Conservation (phyloP, 257 asterid genomes). For the Nyctanthes arbortristis region DNA sequence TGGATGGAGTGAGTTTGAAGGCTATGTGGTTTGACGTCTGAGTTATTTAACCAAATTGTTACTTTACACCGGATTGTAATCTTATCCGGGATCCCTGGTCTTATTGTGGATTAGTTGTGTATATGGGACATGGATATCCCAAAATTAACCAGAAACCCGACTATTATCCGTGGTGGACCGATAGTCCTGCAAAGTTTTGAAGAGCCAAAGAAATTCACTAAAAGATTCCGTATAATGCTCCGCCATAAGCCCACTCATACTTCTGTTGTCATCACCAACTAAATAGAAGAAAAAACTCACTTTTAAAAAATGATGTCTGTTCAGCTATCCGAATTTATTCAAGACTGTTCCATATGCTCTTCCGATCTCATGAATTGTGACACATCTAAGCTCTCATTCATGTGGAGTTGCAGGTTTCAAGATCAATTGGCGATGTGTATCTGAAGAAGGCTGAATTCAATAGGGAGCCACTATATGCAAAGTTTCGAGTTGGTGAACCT, state of each 20-base stretch:
- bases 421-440: constrained; percentile 60
- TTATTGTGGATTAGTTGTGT: not conserved
- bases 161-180: too few relatives aligned
- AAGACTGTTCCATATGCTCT: not conserved
- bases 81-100: not conserved
- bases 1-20: not conserved
- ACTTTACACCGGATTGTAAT: not conserved
- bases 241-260: too few relatives aligned
- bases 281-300: not conserved
- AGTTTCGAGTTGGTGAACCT: constrained; percentile 49
- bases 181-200: too few relatives aligned
- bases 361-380: not conserved
- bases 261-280: not conserved
- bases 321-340: not conserved
- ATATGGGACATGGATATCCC: not conserved
- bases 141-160: not conserved
- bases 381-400: not conserved
- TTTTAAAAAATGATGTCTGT: not conserved
- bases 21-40: not conserved
- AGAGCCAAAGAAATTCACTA: too few relatives aligned
- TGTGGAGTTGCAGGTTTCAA: constrained; percentile 38
- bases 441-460: constrained; percentile 53
- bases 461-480: constrained; percentile 52
- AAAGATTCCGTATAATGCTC: too few relatives aligned
- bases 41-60: not conserved